These are phyloP conservation scores for Closterium sp. DNA, from an alignment of 139 green algal genomes.

Conservation along the genomic window DNA sequence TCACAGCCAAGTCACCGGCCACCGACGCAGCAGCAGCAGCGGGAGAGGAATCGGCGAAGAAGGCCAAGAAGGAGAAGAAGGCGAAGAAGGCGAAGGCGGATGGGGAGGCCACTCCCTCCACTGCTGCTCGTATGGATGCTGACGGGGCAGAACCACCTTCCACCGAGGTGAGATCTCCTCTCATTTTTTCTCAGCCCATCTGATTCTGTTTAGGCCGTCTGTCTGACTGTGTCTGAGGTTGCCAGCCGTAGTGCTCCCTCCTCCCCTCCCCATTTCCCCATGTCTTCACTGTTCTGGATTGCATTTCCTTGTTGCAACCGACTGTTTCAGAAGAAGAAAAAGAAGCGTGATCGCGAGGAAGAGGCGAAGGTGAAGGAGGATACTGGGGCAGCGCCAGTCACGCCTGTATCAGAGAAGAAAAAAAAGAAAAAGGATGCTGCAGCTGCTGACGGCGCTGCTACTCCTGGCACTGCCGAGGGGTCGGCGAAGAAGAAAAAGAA, in stretches of 20 bases:
- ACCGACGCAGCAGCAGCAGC: conserved; percentile 15
- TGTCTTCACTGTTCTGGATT: no score
- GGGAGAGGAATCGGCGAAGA: conserved; percentile 76
- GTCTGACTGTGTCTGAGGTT: no score
- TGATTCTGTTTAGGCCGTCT: no score
- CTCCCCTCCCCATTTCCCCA: no score
- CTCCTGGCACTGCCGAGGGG: not conserved
- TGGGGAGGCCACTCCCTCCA: not conserved
- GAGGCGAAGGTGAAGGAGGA: conserved; percentile 19
- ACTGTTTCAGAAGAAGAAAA: conserved; percentile 50
- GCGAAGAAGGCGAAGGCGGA: conserved; percentile 56
- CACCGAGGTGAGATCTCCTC: conserved; percentile 2
- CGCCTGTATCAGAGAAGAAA: not conserved
- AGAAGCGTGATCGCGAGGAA: conserved; percentile 12
- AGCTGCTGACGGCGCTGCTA: not conserved
- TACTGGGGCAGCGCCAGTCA: not conserved
- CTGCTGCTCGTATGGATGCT: not conserved
- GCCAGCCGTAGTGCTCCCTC: no score
- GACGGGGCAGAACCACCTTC: conserved; percentile 78
- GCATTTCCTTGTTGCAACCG: no score
- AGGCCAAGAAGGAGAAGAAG: conserved; percentile 58
- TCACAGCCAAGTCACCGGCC: not conserved
- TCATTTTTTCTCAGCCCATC: no score
- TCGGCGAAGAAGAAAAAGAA: conserved; percentile 51
- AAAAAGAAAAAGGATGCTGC: not conserved